Percentiles rank a stretch among this genome's conserved stretches.
phyloP scores from a whole-genome alignment of 345 rosid genomes.

The Sisymbrium irio region DNA sequence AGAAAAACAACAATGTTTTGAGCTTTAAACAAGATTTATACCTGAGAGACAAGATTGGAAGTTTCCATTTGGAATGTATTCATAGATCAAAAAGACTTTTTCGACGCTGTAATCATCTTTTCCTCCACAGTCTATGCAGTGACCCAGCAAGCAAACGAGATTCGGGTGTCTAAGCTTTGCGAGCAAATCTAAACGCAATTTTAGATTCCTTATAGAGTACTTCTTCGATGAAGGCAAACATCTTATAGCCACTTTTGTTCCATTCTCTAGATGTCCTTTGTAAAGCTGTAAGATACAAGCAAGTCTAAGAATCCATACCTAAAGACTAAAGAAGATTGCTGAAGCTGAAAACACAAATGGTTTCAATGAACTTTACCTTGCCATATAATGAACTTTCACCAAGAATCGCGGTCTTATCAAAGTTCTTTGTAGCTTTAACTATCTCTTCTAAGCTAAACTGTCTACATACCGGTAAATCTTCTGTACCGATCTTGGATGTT shows the following conservation, averaged over 20 bases:
- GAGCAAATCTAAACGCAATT: conserved; percentile 68
- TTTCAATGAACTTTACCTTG: conserved; percentile 48
- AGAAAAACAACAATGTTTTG: conserved; percentile 3
- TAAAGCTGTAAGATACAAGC: conserved; percentile 53
- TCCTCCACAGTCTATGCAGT: conserved; percentile 63
- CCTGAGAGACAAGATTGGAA: conserved; percentile 57
- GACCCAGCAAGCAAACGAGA: conserved; percentile 80
- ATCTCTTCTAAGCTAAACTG: conserved; percentile 71
- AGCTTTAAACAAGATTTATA: not conserved
- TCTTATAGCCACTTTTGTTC: conserved; percentile 69
- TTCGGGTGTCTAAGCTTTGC: conserved; percentile 92
- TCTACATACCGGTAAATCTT: conserved; percentile 52
- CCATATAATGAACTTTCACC: conserved; percentile 70
- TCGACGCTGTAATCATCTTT: conserved; percentile 53
- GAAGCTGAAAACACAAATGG: not conserved
- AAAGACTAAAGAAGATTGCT: not conserved
- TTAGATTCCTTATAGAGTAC: conserved; percentile 70
- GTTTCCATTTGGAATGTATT: conserved; percentile 63
- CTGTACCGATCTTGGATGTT: conserved; percentile 67
- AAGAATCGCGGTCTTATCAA: conserved; percentile 54
- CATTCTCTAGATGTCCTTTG: conserved; percentile 79
- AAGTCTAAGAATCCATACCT: conserved; percentile 15
- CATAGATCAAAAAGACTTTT: conserved; percentile 71
- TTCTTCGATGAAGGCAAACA: conserved; percentile 61
- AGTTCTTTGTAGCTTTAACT: conserved; percentile 76